Evolutionary conservation across 345 rosid species (phyloP).

Genomic region (Kandelia obovata): DNA sequence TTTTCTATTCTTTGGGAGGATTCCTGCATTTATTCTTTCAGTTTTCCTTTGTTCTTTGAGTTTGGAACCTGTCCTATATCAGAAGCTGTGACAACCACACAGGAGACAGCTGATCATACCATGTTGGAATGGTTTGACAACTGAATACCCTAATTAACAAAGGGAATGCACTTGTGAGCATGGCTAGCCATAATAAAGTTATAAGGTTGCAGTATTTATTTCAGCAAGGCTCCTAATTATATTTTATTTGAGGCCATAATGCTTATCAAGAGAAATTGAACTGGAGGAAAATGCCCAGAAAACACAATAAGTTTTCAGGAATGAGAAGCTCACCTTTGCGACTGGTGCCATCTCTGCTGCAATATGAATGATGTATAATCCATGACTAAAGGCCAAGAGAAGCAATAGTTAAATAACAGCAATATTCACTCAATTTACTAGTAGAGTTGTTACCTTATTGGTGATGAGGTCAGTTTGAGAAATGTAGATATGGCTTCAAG

Average conservation of each 20-base stretch:
- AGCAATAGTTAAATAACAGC: slow-evolving; percentile 28
- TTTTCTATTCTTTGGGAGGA: too few relatives aligned
- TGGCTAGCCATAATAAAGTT: neutral
- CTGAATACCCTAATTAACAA: slow-evolving; percentile 1
- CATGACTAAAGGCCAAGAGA: slow-evolving; percentile 63
- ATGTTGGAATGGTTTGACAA: neutral
- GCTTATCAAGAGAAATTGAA: neutral
- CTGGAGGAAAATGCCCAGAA: neutral
- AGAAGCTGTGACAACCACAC: too few relatives aligned
- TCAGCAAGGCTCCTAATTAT: slow-evolving; percentile 2
- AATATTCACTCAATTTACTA: slow-evolving; percentile 5
- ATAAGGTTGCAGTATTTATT: neutral
- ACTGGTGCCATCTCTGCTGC: slow-evolving; percentile 99
- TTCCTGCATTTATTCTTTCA: too few relatives aligned
- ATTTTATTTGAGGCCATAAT: slow-evolving; percentile 1
- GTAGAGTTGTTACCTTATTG: slow-evolving; percentile 48
- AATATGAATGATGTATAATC: slow-evolving; percentile 78
- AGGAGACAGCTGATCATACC: too few relatives aligned
- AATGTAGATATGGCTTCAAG: slow-evolving; percentile 56
- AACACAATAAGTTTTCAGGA: slow-evolving; percentile 13
- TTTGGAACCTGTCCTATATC: too few relatives aligned
- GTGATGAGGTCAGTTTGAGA: slow-evolving; percentile 55
- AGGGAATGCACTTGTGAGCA: neutral
- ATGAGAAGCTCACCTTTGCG: slow-evolving; percentile 72
- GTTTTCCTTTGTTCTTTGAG: too few relatives aligned